A percentile compares a stretch with the other conserved stretches of the same genome.
phyloP scores from a whole-genome alignment of 2,329 filamentous ascomycete genomes.

The Calonectria leucothoes region DNA sequence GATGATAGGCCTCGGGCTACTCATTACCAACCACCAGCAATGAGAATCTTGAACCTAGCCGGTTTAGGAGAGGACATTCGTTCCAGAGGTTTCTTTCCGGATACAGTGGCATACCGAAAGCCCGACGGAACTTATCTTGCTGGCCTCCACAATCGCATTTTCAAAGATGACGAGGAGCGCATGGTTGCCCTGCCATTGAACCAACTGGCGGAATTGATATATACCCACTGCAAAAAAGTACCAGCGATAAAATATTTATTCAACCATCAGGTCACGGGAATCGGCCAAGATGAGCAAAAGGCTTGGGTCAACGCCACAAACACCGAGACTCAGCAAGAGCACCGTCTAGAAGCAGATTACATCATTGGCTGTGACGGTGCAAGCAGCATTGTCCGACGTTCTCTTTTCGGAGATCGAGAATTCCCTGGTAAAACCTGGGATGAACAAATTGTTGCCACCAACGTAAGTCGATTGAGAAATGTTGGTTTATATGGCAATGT shows the following conservation, averaged over 20 bases:
- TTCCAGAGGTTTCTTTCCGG: slow-evolving; percentile 11
- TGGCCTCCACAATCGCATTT: too few relatives aligned
- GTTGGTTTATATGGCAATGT: too few relatives aligned
- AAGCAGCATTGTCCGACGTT: background rate
- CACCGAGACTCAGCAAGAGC: background rate
- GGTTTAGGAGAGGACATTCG: slow-evolving; percentile 20
- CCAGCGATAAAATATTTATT: background rate
- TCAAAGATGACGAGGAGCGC: too few relatives aligned
- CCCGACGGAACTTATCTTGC: too few relatives aligned
- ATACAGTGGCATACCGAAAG: slow-evolving; percentile 9
- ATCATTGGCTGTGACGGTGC: background rate
- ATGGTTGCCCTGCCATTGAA: too few relatives aligned
- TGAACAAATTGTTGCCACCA: background rate
- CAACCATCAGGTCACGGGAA: background rate
- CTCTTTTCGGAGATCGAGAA: background rate
- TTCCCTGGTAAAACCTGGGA: background rate
- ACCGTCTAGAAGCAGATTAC: background rate
- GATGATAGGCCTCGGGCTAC: slow-evolving; percentile 26
- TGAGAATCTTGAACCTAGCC: slow-evolving; percentile 9
- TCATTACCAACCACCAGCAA: slow-evolving; percentile 20
- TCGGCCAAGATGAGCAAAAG: background rate
- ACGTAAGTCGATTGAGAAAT: background rate
- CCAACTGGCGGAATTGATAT: too few relatives aligned
- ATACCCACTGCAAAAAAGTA: too few relatives aligned
- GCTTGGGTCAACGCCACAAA: background rate